Evolutionary conservation across 2,329 filamentous ascomycete species (phyloP).

Genomic region (Tolypocladium album): DNA sequence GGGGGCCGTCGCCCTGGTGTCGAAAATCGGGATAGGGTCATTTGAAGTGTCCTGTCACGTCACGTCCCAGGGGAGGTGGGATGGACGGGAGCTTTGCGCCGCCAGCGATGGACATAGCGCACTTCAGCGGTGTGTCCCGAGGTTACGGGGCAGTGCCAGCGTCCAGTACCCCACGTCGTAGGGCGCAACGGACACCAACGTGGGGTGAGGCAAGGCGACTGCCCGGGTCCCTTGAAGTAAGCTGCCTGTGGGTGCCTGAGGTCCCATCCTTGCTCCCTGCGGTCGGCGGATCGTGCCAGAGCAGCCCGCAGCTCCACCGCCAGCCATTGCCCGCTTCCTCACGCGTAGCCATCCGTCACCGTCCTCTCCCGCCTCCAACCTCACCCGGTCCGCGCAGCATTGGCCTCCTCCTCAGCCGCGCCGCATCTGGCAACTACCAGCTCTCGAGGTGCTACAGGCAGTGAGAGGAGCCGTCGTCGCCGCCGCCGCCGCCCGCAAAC

Average conservation of each 20-base stretch:
- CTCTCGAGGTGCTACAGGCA: not conserved
- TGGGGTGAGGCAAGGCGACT: no score
- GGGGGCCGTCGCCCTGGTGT: no score
- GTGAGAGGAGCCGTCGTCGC: not conserved
- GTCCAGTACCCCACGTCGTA: not conserved
- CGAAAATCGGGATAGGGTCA: no score
- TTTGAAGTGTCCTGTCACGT: not conserved
- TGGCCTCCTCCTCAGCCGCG: not conserved
- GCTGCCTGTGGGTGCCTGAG: not conserved
- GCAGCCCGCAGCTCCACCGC: not conserved
- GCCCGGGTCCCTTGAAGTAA: not conserved
- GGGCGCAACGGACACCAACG: not conserved
- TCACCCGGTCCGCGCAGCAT: not conserved
- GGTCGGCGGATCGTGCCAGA: not conserved
- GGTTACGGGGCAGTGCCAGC: not conserved
- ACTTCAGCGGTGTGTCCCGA: not conserved
- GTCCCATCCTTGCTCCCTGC: not conserved
- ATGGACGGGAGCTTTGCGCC: not conserved
- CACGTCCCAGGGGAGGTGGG: not conserved
- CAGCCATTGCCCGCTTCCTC: not conserved
- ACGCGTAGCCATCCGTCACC: not conserved
- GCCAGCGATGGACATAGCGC: not conserved
- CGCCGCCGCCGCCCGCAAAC: not conserved
- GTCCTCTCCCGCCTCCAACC: not conserved
- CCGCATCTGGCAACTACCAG: not conserved